Evolutionary conservation across 257 asterid genomes (phyloP).

Genomic region (Ilex aquifolium): DNA sequence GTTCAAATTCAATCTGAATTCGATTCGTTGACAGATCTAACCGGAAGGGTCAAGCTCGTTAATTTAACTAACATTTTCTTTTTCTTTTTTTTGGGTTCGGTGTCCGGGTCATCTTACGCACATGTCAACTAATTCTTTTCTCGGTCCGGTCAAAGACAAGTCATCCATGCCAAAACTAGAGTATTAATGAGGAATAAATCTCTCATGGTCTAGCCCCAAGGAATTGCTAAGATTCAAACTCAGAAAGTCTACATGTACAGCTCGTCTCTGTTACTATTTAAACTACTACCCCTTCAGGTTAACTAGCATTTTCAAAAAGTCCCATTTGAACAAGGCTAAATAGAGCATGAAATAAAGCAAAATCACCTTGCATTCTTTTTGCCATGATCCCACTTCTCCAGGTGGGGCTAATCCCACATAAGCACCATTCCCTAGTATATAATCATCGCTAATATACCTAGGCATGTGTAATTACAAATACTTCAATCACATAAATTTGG

Average conservation of each 20-base stretch:
- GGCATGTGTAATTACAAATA: not conserved
- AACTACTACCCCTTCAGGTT: no score
- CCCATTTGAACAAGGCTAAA: no score
- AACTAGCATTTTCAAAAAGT: no score
- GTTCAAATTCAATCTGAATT: no score
- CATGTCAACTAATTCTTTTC: no score
- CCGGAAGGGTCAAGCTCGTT: no score
- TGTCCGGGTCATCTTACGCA: no score
- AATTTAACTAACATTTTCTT: no score
- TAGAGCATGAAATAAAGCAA: not conserved
- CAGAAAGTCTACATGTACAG: not conserved
- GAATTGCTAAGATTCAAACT: not conserved
- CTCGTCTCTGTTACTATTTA: not conserved
- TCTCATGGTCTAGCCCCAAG: no score
- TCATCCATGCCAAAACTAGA: not conserved
- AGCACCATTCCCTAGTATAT: constrained; percentile 45
- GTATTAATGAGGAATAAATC: not conserved
- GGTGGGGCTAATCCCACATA: constrained; percentile 67
- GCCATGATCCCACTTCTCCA: constrained; percentile 68
- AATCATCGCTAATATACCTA: constrained; percentile 46
- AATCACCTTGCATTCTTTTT: constrained; percentile 75
- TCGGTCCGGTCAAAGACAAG: not conserved
- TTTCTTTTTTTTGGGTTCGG: no score
- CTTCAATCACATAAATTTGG: no score
- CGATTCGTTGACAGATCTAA: no score